A percentile compares a stretch with the other conserved stretches of the same genome.
Evolutionary conservation across 2,329 filamentous ascomycete genomes (phyloP).

Genomic region (Cryoendolithus antarcticus): DNA sequence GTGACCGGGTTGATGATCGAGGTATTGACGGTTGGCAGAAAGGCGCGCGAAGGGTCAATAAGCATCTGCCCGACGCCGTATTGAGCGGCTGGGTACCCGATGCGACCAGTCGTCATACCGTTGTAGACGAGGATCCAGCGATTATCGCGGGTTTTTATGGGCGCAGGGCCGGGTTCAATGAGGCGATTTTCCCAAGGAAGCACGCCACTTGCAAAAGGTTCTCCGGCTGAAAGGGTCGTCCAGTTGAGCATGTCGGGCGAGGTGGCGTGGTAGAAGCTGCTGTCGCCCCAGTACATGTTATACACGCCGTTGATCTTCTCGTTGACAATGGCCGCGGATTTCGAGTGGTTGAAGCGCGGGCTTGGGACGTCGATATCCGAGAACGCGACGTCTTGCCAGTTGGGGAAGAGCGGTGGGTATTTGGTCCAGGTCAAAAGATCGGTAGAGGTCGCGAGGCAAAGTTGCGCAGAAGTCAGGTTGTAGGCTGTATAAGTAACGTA

Average conservation of each 20-base stretch:
- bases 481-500: constrained; percentile 28
- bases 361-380: constrained; percentile 10
- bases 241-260: constrained; percentile 24
- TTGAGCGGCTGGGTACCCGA: constrained; percentile 17
- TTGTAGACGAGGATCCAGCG: constrained; percentile 24
- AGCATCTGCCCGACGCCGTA: constrained; percentile 25
- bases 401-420: constrained; percentile 18
- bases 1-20: constrained; percentile 8
- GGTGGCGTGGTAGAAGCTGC: constrained; percentile 20
- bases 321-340: constrained; percentile 19
- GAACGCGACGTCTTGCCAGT: constrained; percentile 15
- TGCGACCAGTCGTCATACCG: constrained; percentile 16
- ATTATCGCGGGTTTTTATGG: constrained; percentile 24
- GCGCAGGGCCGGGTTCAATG: constrained; percentile 23
- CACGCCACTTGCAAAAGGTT: constrained; percentile 15
- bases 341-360: constrained; percentile 12
- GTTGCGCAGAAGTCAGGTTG: constrained; percentile 19
- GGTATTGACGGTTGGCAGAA: constrained; percentile 8
- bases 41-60: constrained; percentile 15
- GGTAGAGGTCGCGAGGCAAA: constrained; percentile 26
- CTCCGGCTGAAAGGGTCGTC: constrained; percentile 10
- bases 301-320: constrained; percentile 22
- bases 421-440: constrained; percentile 27
- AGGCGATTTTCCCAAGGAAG: constrained; percentile 22
- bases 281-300: constrained; percentile 26